Conservation (phyloP, 1,284 basidiomycete genomes). For the Ganoderma leucocontextum region DNA sequence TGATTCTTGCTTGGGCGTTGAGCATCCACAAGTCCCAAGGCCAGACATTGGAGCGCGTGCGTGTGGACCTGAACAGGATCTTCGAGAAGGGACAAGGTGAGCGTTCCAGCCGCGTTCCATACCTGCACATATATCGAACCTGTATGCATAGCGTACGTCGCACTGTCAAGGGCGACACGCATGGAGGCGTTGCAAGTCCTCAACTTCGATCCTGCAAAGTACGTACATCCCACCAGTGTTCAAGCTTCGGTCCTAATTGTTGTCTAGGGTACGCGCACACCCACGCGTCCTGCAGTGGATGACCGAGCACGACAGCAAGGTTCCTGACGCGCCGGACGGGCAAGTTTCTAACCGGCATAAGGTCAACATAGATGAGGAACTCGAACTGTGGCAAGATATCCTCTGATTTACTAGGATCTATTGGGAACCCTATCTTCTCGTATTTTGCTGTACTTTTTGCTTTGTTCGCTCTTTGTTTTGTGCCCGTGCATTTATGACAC, state of each 20-base stretch:
- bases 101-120: background rate
- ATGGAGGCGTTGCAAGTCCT: constrained; percentile 70
- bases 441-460: background rate
- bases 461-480: background rate
- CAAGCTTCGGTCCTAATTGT: background rate
- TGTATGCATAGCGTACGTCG: constrained; percentile 64
- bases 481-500: background rate
- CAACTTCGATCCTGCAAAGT: constrained; percentile 64
- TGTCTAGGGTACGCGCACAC: constrained; percentile 41
- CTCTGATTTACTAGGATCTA: background rate
- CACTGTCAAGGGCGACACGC: constrained; percentile 71
- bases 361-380: constrained; percentile 23
- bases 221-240: constrained; percentile 40
- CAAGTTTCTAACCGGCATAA: constrained; percentile 3
- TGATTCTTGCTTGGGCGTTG: constrained; percentile 85
- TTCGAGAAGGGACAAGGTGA: constrained; percentile 87
- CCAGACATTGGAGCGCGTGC: constrained; percentile 82
- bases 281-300: constrained; percentile 44
- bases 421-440: background rate
- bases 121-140: background rate
- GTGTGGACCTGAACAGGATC: constrained; percentile 67
- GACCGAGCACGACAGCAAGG: constrained; percentile 23
- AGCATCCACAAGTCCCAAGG: constrained; percentile 91
- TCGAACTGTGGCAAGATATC: constrained; percentile 27
- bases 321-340: constrained; percentile 12